Evolutionary conservation across 2,329 filamentous ascomycete species (phyloP).

Genomic region (Trichoderma sp.): DNA sequence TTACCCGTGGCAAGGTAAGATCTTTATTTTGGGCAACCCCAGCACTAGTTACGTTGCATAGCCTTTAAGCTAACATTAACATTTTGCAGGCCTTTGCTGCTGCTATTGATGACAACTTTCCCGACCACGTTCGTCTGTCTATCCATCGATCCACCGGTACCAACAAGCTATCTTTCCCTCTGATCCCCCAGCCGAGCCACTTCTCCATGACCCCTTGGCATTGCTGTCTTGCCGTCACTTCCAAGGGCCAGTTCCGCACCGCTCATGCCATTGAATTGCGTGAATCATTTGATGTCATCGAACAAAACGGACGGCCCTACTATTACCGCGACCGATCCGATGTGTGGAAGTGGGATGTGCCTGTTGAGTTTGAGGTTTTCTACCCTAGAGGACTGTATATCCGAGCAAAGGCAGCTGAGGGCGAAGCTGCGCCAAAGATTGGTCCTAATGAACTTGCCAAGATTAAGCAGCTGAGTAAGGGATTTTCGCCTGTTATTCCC

Average conservation of each 20-base stretch:
- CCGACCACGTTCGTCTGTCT: background rate
- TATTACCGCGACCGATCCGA: background rate
- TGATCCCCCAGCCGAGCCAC: background rate
- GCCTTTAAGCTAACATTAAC: background rate
- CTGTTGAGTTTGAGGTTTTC: conserved; percentile 1
- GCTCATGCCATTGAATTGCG: background rate
- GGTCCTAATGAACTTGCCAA: background rate
- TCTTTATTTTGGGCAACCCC: background rate
- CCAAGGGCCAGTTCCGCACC: background rate
- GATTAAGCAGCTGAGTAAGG: background rate
- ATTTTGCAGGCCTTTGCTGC: background rate
- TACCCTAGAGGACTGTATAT: background rate
- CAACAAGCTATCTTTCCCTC: background rate
- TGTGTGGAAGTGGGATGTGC: conserved; percentile 6
- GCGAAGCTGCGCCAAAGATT: background rate
- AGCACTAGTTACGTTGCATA: background rate
- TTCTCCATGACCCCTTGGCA: conserved; percentile 2
- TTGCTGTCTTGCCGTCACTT: background rate
- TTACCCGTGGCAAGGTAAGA: conserved; percentile 4
- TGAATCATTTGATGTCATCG: background rate
- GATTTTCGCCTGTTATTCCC: background rate
- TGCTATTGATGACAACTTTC: background rate
- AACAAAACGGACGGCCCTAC: background rate
- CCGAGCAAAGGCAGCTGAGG: background rate
- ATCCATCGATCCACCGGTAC: background rate